These are phyloP conservation scores for Diplodia mutila DNA, from an alignment of 2,329 filamentous ascomycete genomes.

Conservation along the genomic window DNA sequence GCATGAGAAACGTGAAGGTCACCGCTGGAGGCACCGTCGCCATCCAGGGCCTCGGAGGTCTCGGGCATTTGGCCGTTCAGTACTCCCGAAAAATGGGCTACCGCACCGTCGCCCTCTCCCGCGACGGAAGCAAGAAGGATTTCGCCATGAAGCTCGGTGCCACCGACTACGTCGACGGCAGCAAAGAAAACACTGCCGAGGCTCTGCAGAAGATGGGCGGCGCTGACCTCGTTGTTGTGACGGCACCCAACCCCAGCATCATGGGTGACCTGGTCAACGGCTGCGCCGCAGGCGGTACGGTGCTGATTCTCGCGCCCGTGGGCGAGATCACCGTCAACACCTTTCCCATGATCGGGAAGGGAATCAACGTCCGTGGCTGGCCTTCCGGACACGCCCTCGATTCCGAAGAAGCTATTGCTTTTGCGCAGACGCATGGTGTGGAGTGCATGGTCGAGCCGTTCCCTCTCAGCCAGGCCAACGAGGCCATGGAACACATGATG, in stretches of 20 bases:
- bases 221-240: conserved; percentile 64
- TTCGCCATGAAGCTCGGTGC: conserved; percentile 61
- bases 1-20: conserved; percentile 54
- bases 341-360: conserved; percentile 51
- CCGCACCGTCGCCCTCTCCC: conserved; percentile 56
- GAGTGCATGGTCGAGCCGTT: conserved; percentile 60
- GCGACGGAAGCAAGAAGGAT: conserved; percentile 55
- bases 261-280: conserved; percentile 60
- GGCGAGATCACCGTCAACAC: conserved; percentile 52
- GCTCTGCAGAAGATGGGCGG: conserved; percentile 63
- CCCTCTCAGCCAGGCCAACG: conserved; percentile 54
- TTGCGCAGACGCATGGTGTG: conserved; percentile 52
- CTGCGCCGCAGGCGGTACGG: conserved; percentile 59
- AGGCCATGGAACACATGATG: conserved; percentile 56
- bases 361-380: conserved; percentile 56
- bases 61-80: conserved; percentile 59
- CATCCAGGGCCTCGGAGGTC: conserved; percentile 57
- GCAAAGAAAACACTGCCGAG: conserved; percentile 53
- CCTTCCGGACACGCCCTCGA: conserved; percentile 58
- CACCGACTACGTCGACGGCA: conserved; percentile 60
- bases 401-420: conserved; percentile 56
- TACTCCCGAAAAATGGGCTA: conserved; percentile 58
- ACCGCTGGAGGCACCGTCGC: conserved; percentile 52
- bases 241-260: conserved; percentile 63
- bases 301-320: conserved; percentile 61